Evolutionary conservation across 2,329 filamentous ascomycete genomes (phyloP).

Genomic region (Didymella keratinophila): DNA sequence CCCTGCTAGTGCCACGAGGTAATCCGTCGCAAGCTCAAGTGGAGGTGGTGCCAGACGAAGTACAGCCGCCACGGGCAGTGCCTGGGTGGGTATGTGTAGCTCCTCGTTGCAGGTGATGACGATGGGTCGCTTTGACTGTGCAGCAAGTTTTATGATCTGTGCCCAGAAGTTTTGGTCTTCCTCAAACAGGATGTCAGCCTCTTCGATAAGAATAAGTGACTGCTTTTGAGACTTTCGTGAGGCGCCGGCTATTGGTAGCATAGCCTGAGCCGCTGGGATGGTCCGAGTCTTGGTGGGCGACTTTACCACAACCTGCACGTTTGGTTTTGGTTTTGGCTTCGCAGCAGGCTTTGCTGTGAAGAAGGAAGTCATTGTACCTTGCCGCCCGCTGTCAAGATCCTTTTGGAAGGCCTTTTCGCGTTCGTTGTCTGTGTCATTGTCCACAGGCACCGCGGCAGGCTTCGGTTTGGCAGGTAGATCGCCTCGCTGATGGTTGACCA

Average conservation of each 20-base stretch:
- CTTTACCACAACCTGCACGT: slow-evolving; percentile 26
- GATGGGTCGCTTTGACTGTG: slow-evolving; percentile 87
- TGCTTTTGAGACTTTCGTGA: slow-evolving; percentile 74
- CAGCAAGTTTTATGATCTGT: slow-evolving; percentile 78
- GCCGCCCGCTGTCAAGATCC: slow-evolving; percentile 72
- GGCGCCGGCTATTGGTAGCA: slow-evolving; percentile 31
- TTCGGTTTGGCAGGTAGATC: slow-evolving; percentile 36
- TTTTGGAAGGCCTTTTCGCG: slow-evolving; percentile 58
- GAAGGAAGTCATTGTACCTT: slow-evolving; percentile 81
- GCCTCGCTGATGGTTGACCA: slow-evolving; percentile 67
- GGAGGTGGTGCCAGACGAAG: slow-evolving; percentile 77
- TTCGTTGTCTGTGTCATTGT: slow-evolving; percentile 50
- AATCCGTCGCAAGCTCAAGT: slow-evolving; percentile 74
- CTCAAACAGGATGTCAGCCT: slow-evolving; percentile 91
- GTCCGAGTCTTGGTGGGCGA: slow-evolving; percentile 11
- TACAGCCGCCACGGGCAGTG: slow-evolving; percentile 82
- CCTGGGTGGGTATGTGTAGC: slow-evolving; percentile 75
- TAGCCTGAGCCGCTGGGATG: slow-evolving; percentile 30
- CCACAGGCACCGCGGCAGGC: slow-evolving; percentile 14
- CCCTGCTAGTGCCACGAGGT: slow-evolving; percentile 82
- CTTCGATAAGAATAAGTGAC: slow-evolving; percentile 91
- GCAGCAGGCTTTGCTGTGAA: slow-evolving; percentile 63
- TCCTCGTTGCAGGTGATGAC: slow-evolving; percentile 97
- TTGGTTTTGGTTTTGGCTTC: slow-evolving; percentile 30
- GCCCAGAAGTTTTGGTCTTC: slow-evolving; percentile 96